phyloP scores from a whole-genome alignment of 2,329 filamentous ascomycete species.

The Metarhizium sp. region DNA sequence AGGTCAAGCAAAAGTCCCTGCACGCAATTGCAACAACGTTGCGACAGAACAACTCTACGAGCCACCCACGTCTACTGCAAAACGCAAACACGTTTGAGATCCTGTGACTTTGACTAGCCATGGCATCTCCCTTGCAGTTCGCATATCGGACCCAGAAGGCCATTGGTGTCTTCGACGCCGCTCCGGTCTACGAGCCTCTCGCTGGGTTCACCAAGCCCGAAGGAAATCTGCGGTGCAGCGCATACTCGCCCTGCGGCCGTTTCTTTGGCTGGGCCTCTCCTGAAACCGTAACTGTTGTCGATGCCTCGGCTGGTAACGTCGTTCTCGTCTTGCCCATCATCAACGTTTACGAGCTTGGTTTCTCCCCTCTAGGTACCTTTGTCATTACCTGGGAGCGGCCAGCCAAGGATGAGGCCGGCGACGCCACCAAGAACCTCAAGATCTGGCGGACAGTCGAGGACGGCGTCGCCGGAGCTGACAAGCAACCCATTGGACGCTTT shows the following conservation, averaged over 20 bases:
- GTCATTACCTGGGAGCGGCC: conserved; percentile 96
- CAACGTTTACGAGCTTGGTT: conserved; percentile 89
- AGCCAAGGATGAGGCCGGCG: conserved; percentile 83
- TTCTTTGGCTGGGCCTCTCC: conserved; percentile 93
- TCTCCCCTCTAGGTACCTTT: conserved; percentile 86
- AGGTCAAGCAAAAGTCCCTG: conserved; percentile 3
- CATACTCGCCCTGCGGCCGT: conserved; percentile 90
- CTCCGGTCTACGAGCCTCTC: conserved; percentile 76
- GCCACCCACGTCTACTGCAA: conserved; percentile 15
- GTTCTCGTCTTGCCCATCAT: conserved; percentile 66
- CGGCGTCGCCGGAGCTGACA: conserved; percentile 48
- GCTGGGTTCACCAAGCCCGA: conserved; percentile 79
- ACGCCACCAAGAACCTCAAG: conserved; percentile 93
- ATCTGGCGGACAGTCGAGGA: conserved; percentile 83
- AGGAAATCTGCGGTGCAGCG: conserved; percentile 89
- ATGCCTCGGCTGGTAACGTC: conserved; percentile 66
- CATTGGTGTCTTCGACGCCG: conserved; percentile 88
- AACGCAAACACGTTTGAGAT: conserved; percentile 15
- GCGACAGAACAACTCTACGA: conserved; percentile 2
- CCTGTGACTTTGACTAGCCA: conserved; percentile 88
- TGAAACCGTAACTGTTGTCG: conserved; percentile 77
- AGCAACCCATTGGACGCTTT: conserved; percentile 74
- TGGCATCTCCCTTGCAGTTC: conserved; percentile 90
- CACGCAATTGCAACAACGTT: conserved; percentile 14
- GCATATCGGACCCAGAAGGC: conserved; percentile 95